Evolutionary conservation across 768 basidiomycete genomes (phyloP).

Genomic region (Roridomyces roridus): DNA sequence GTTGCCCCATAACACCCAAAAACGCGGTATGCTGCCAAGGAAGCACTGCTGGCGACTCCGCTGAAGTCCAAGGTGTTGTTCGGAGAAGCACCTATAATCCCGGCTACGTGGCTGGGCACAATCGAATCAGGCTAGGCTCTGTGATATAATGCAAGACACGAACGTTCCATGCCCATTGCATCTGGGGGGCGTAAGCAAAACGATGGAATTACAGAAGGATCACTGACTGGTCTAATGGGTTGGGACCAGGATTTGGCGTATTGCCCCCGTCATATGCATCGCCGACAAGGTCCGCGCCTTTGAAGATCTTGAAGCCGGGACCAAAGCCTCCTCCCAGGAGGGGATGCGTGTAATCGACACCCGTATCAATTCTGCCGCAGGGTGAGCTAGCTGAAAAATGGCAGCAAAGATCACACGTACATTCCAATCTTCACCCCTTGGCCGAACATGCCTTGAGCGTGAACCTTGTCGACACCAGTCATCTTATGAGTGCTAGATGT

Average conservation of each 20-base stretch:
- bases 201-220: neutral
- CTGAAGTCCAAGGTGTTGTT: constrained; percentile 52
- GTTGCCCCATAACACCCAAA: constrained; percentile 50
- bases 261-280: constrained; percentile 43
- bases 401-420: constrained; percentile 27
- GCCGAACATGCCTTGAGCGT: constrained; percentile 51
- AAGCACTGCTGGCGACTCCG: constrained; percentile 56
- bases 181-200: constrained; percentile 8
- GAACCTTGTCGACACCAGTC: constrained; percentile 53
- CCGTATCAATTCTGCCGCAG: constrained; percentile 23
- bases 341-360: constrained; percentile 35
- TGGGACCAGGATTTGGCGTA: constrained; percentile 38
- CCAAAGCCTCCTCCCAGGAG: constrained; percentile 46
- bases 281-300: constrained; percentile 50
- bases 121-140: constrained; percentile 21
- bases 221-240: constrained; percentile 41
- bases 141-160: constrained; percentile 29
- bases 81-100: constrained; percentile 52
- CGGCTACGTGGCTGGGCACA: constrained; percentile 36
- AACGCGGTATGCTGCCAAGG: constrained; percentile 48
- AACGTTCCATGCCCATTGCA: constrained; percentile 41
- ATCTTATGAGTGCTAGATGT: constrained; percentile 42
- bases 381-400: neutral
- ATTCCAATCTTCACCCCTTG: constrained; percentile 55
- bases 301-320: constrained; percentile 43